Base-by-base conservation (phyloP, 768 basidiomycete species). In the Coprinopsis marcescibilis region DNA sequence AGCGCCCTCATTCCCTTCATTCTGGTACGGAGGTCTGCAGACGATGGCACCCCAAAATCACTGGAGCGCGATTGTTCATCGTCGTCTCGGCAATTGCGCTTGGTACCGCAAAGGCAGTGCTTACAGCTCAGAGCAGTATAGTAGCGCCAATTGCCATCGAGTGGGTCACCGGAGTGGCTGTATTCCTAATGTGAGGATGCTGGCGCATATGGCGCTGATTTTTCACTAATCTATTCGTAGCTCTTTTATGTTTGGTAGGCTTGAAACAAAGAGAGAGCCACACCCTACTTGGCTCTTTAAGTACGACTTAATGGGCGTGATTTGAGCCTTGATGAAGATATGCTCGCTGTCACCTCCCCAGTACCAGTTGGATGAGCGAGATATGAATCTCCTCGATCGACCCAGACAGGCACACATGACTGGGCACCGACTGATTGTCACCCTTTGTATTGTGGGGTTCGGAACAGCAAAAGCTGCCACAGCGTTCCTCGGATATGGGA, bases 11-110 rank as follows among this genome's bases (percentile, higher is more conserved):
- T n/a, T n/a, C n/a, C n/a, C n/a, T n/a, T n/a, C n/a, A n/a, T n/a
- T n/a, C n/a, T n/a, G n/a, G n/a, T n/a, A n/a, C n/a, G n/a, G n/a
- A n/a, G n/a, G n/a, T n/a, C n/a, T n/a, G n/a, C n/a, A n/a, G n/a
- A n/a, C n/a, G 30, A 32, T 46, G 49, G 46, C 39, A 48, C 29
- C 51, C 53, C 17, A 48, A 45, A 24, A 8, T 52, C 14, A 47
- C 55, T 8, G 13, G 23, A 2, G 43, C 32, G 37, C 45, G 49
- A 12, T n/a, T 53, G 3, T n/a, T 38, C 1, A 41, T 51, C 3
- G 26, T 54, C 19, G 5, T 30, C 8, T 32, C 45, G 10, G 30
- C 33, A 2, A 32, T 50, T 38, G 25, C 21, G 17, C 29, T 53
- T 6, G 52, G 52, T 3, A 41, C 46, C 17, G 45, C 45, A 4